A percentile compares a stretch with the other conserved stretches of the same genome.
These are phyloP conservation scores for Aspergillus sclerotioniger DNA, from an alignment of 495 filamentous ascomycete species.

Conservation along the genomic window DNA sequence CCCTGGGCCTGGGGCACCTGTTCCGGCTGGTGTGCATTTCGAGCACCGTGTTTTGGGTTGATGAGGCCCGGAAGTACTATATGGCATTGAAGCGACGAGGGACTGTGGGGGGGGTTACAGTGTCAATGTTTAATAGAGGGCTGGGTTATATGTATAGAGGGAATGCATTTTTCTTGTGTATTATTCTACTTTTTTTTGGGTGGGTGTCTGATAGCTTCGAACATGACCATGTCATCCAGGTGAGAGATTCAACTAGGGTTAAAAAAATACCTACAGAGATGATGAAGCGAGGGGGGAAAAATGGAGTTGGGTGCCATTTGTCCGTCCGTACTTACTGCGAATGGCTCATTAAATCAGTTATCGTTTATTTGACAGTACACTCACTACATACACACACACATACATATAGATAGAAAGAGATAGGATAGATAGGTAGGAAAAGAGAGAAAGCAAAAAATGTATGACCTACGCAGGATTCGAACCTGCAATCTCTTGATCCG, in stretches of 20 bases:
- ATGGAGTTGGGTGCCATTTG: too few species aligned
- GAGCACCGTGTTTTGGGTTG: constrained; percentile 90
- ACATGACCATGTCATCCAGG: too few species aligned
- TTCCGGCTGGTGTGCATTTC: constrained; percentile 67
- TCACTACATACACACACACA: too few species aligned
- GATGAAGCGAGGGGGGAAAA: too few species aligned
- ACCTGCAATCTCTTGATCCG: constrained; percentile 64
- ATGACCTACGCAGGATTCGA: constrained; percentile 46
- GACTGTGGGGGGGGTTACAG: constrained; percentile 44
- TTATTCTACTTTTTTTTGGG: neutral
- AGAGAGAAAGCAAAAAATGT: neutral
- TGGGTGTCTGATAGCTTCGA: neutral
- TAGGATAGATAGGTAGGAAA: neutral
- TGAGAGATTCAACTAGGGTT: too few species aligned
- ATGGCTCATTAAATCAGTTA: too few species aligned
- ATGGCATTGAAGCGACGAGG: constrained; percentile 32
- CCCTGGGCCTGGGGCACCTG: constrained; percentile 70
- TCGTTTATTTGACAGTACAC: too few species aligned
- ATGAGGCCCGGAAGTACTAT: constrained; percentile 81
- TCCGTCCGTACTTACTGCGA: too few species aligned
- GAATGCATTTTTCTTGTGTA: neutral
- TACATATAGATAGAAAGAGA: too few species aligned
- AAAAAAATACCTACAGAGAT: too few species aligned
- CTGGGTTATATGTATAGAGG: constrained; percentile 10
- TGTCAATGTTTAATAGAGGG: constrained; percentile 37